These are phyloP conservation scores for Stephanodiscus triporus DNA, from an alignment of 108 stramenopile genomes.

Conservation along the genomic window DNA sequence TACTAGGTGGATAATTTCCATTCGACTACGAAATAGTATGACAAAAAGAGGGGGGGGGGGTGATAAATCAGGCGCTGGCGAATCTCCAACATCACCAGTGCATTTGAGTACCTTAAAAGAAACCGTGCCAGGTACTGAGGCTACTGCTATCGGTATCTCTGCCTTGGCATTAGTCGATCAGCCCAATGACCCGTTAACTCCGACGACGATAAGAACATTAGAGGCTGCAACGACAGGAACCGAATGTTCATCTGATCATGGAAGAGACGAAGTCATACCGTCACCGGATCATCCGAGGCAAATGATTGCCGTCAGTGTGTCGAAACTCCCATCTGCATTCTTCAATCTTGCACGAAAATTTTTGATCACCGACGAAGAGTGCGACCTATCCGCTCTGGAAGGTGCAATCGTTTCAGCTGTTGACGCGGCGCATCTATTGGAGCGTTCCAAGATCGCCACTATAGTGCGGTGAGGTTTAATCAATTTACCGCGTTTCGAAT, in stretches of 20 bases:
- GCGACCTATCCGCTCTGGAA: slow-evolving; percentile 84
- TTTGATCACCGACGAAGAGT: slow-evolving; percentile 79
- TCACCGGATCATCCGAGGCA: slow-evolving; percentile 50
- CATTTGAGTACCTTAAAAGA: slow-evolving; percentile 13
- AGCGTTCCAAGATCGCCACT: slow-evolving; percentile 79
- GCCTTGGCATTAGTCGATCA: slow-evolving; percentile 17
- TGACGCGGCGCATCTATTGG: slow-evolving; percentile 85
- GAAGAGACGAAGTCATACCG: slow-evolving; percentile 15
- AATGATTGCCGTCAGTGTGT: slow-evolving; percentile 87
- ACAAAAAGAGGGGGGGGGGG: slow-evolving; percentile 30
- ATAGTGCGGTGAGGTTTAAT: slow-evolving; percentile 65
- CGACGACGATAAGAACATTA: slow-evolving; percentile 25
- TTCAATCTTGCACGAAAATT: slow-evolving; percentile 86
- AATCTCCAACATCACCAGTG: slow-evolving; percentile 12
- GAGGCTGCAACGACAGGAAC: slow-evolving; percentile 32
- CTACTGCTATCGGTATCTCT: slow-evolving; percentile 9
- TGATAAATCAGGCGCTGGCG: slow-evolving; percentile 13
- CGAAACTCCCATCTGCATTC: slow-evolving; percentile 81
- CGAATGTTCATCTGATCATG: slow-evolving; percentile 33
- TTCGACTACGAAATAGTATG: slow-evolving; percentile 16
- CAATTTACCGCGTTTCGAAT: neutral
- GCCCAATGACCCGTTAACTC: slow-evolving; percentile 8
- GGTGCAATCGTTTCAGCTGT: slow-evolving; percentile 87
- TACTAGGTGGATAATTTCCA: slow-evolving; percentile 6
- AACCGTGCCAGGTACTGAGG: slow-evolving; percentile 1